Conservation (phyloP, 768 basidiomycete species). For the Amanita pseudoporphyria region DNA sequence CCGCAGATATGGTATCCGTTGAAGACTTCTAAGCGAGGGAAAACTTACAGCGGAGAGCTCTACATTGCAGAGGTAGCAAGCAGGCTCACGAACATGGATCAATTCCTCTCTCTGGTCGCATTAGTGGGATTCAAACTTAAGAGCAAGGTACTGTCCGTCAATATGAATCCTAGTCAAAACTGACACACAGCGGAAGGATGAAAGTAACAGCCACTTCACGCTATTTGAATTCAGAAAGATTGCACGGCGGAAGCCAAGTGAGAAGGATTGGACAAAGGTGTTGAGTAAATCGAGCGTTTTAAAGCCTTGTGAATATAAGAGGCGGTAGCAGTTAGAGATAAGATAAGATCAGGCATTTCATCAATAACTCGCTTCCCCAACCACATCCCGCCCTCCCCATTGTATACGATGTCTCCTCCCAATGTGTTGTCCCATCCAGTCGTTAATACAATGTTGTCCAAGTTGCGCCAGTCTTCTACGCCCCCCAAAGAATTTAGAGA, state of each 20-base stretch:
- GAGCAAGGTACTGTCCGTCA: conserved; percentile 42
- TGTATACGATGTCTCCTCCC: background rate
- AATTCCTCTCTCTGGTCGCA: conserved; percentile 53
- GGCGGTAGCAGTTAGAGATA: conserved; percentile 39
- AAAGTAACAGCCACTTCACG: conserved; percentile 76
- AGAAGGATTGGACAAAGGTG: conserved; percentile 53
- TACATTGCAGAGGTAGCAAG: conserved; percentile 88
- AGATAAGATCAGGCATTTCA: conserved; percentile 7
- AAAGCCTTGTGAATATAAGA: conserved; percentile 91
- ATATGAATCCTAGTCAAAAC: background rate
- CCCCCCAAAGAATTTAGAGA: conserved; percentile 71
- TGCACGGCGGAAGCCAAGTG: conserved; percentile 31
- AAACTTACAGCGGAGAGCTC: conserved; percentile 54
- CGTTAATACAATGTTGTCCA: conserved; percentile 64
- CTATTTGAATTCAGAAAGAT: conserved; percentile 74
- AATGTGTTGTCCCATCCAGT: conserved; percentile 60
- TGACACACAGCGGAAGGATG: conserved; percentile 41
- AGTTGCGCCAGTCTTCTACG: conserved; percentile 52
- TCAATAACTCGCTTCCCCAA: background rate
- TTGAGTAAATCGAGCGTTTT: conserved; percentile 45
- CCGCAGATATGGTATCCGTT: conserved; percentile 8
- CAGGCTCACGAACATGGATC: conserved; percentile 60
- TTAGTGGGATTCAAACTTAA: conserved; percentile 67
- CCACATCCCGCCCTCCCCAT: background rate
- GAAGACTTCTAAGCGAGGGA: background rate